A percentile compares a stretch with the other conserved stretches of the same genome.
Evolutionary conservation across 1,284 basidiomycete species (phyloP).

Genomic region (Pseudozyma hubeiensis): DNA sequence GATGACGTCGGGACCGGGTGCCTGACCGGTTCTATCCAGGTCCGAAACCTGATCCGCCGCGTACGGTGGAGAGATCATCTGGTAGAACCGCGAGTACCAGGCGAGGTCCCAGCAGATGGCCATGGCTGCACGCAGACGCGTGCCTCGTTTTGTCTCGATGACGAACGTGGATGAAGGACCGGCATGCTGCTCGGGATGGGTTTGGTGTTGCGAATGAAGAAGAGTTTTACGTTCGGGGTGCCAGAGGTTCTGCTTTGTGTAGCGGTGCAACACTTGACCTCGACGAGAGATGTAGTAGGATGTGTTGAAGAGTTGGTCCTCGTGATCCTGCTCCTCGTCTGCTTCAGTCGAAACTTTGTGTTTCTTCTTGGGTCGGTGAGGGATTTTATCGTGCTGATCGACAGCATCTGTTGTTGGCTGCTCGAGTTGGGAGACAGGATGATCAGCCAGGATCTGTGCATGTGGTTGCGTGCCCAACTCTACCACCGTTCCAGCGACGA

Average conservation of each 20-base stretch:
- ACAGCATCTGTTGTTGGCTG: not conserved
- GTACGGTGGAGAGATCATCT: conserved; percentile 40
- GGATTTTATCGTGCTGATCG: conserved; percentile 19
- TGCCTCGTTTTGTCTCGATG: conserved; percentile 60
- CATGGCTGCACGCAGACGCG: conserved; percentile 52
- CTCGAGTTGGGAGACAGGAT: conserved; percentile 16
- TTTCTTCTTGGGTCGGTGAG: conserved; percentile 16
- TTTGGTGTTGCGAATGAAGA: conserved; percentile 38
- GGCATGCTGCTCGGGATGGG: conserved; percentile 52
- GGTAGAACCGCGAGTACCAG: conserved; percentile 60
- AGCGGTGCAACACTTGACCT: conserved; percentile 53
- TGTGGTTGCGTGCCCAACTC: conserved; percentile 50
- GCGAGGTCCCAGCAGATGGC: conserved; percentile 67
- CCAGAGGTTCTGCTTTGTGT: conserved; percentile 67
- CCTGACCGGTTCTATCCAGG: conserved; percentile 37
- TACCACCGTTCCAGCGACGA: conserved; percentile 65
- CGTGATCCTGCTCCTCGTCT: conserved; percentile 1
- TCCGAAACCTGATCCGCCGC: conserved; percentile 8
- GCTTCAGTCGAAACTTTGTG: not conserved
- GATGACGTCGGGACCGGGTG: conserved; percentile 61
- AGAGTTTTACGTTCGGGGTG: conserved; percentile 63
- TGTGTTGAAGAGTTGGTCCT: conserved; percentile 62
- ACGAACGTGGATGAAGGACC: conserved; percentile 40
- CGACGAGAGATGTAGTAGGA: conserved; percentile 59
- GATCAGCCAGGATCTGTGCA: conserved; percentile 15